These are phyloP conservation scores for Fusarium irregulare DNA, from an alignment of 2,329 filamentous ascomycete genomes.

Conservation along the genomic window DNA sequence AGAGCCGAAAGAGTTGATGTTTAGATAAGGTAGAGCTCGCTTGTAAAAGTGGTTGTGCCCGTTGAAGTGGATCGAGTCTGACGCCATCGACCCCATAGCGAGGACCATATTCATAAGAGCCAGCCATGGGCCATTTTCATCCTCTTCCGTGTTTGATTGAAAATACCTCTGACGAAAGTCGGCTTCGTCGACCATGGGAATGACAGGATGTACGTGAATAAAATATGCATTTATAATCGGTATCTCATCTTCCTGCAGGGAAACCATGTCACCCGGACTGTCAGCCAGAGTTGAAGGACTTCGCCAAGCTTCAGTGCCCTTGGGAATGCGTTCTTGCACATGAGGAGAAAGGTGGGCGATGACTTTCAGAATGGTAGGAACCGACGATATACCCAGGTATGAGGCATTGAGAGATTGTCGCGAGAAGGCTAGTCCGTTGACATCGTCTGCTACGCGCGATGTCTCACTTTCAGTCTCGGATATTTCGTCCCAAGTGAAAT, in stretches of 20 bases:
- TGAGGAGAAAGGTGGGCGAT: constrained; percentile 66
- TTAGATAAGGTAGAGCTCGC: constrained; percentile 73
- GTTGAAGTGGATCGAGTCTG: constrained; percentile 74
- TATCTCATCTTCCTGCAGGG: not conserved
- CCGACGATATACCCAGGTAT: constrained; percentile 77
- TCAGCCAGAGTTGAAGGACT: not conserved
- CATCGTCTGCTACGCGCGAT: constrained; percentile 16
- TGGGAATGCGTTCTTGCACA: constrained; percentile 56
- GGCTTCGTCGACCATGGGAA: constrained; percentile 79
- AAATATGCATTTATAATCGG: constrained; percentile 71
- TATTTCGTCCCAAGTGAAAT: constrained; percentile 24
- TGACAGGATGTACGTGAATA: constrained; percentile 76
- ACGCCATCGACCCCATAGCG: constrained; percentile 76
- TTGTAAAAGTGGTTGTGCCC: constrained; percentile 65
- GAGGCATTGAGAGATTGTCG: constrained; percentile 61
- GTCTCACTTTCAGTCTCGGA: constrained; percentile 4
- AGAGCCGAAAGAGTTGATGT: constrained; percentile 73
- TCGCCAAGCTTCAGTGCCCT: not conserved
- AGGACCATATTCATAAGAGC: constrained; percentile 81
- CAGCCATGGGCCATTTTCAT: constrained; percentile 71
- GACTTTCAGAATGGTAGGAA: constrained; percentile 15
- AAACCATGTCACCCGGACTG: not conserved
- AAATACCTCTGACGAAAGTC: constrained; percentile 61
- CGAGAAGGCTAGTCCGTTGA: constrained; percentile 66
- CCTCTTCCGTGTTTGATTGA: constrained; percentile 58